Percentiles rank a stretch among this genome's conserved stretches.
phyloP scores from a whole-genome alignment of 768 basidiomycete genomes.

The Porpolomopsis calyptriformis region DNA sequence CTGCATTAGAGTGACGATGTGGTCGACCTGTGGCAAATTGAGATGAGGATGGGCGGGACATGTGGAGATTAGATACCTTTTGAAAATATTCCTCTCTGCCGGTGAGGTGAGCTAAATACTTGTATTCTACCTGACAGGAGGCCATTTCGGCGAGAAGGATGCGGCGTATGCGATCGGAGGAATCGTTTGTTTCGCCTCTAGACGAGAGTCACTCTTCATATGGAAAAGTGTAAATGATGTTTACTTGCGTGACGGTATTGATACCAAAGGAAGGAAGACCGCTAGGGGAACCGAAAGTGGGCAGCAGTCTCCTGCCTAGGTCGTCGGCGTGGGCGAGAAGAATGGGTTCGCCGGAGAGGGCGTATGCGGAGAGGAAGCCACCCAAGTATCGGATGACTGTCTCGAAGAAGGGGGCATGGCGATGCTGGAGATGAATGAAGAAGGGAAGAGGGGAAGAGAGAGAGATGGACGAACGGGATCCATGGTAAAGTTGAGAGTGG shows the following conservation, averaged over 20 bases:
- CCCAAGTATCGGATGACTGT: constrained; percentile 78
- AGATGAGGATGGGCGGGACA: not conserved
- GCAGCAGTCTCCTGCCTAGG: constrained; percentile 51
- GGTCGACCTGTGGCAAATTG: not conserved
- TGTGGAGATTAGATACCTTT: constrained; percentile 13
- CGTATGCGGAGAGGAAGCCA: constrained; percentile 65
- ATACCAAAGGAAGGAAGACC: constrained; percentile 59
- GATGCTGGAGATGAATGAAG: constrained; percentile 12
- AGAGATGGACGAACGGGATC: constrained; percentile 15
- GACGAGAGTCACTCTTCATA: not conserved
- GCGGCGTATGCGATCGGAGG: constrained; percentile 22
- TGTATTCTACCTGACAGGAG: constrained; percentile 62
- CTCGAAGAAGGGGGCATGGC: constrained; percentile 59
- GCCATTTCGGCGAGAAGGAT: constrained; percentile 30
- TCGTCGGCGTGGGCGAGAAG: constrained; percentile 57
- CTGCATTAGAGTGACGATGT: not conserved
- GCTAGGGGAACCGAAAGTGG: constrained; percentile 50
- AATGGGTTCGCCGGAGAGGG: constrained; percentile 51
- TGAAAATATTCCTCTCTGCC: constrained; percentile 44
- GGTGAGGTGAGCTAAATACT: constrained; percentile 61
- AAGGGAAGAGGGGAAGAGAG: no score
- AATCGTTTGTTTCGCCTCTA: constrained; percentile 22
- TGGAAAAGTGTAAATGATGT: not conserved
- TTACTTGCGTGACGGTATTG: constrained; percentile 38
- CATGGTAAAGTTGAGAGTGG: constrained; percentile 33